Percentiles rank a stretch among this genome's conserved stretches.
These are phyloP conservation scores for Botrytis tulipae DNA, from an alignment of 2,329 filamentous ascomycete genomes.

Conservation along the genomic window DNA sequence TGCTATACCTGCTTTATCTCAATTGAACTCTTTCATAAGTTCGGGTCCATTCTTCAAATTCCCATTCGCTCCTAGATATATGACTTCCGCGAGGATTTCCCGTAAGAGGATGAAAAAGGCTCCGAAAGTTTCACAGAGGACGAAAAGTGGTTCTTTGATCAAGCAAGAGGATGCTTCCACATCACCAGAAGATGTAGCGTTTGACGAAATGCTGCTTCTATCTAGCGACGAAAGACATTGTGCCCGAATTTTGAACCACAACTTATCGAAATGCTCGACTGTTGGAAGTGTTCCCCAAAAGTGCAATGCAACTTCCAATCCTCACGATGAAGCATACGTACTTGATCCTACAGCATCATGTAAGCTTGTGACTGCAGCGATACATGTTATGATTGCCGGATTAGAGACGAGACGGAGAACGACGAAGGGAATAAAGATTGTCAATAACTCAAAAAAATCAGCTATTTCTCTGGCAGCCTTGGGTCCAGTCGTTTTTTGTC, in stretches of 20 bases:
- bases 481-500: conserved; percentile 32
- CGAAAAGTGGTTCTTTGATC: too few species aligned
- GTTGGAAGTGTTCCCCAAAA: neutral
- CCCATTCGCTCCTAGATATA: neutral
- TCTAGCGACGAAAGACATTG: neutral
- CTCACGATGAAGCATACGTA: neutral
- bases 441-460: conserved; percentile 16
- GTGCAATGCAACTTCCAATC: neutral
- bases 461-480: conserved; percentile 18
- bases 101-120: neutral
- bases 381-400: conserved; percentile 25
- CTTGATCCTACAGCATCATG: conserved; percentile 9
- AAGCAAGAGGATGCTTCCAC: neutral
- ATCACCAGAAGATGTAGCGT: neutral
- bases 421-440: conserved; percentile 22
- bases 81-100: too few species aligned
- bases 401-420: neutral
- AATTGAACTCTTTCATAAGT: conserved; percentile 5
- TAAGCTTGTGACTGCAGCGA: conserved; percentile 21
- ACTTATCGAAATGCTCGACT: neutral
- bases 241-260: neutral
- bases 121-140: too few species aligned
- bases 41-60: neutral
- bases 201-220: neutral
- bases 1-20: neutral